Conservation (phyloP, 208 protist species). For the Acanthamoeba healyi region DNA sequence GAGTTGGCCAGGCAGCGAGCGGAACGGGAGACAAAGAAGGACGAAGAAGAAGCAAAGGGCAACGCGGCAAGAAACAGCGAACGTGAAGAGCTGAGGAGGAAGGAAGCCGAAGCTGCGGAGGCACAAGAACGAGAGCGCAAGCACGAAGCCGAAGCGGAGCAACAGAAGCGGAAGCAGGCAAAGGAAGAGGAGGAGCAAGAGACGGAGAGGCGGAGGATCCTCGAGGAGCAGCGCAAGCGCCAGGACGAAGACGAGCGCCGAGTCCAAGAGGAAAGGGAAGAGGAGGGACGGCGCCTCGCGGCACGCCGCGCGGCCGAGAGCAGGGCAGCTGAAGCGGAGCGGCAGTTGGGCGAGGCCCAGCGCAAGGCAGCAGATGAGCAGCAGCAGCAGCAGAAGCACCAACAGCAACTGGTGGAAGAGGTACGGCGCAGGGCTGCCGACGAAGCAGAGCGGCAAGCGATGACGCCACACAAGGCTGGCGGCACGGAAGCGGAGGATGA, state of each 20-base stretch:
- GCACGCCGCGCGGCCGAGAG: too few species aligned
- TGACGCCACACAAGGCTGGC: too few species aligned
- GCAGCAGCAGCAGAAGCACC: too few species aligned
- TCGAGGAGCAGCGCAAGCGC: background rate
- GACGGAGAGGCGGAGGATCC: background rate
- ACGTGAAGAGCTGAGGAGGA: background rate
- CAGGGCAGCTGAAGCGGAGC: too few species aligned
- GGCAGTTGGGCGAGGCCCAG: too few species aligned
- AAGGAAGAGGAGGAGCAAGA: background rate
- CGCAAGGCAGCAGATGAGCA: too few species aligned
- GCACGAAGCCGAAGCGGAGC: background rate
- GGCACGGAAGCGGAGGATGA: too few species aligned
- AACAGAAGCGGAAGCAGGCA: background rate
- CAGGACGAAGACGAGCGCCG: constrained; percentile 23
- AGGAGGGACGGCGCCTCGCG: too few species aligned
- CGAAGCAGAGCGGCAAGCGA: too few species aligned
- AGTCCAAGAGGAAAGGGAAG: background rate
- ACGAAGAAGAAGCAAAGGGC: background rate
- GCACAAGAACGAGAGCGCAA: background rate
- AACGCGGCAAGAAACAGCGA: background rate
- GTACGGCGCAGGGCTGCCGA: too few species aligned
- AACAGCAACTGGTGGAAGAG: too few species aligned
- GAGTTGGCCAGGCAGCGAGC: background rate
- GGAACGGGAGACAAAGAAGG: background rate
- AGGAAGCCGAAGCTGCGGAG: constrained; percentile 15